Percentiles rank a stretch among this genome's conserved stretches.
Evolutionary conservation across 2,329 filamentous ascomycete species (phyloP).

Genomic region (Lachnellula cervina): DNA sequence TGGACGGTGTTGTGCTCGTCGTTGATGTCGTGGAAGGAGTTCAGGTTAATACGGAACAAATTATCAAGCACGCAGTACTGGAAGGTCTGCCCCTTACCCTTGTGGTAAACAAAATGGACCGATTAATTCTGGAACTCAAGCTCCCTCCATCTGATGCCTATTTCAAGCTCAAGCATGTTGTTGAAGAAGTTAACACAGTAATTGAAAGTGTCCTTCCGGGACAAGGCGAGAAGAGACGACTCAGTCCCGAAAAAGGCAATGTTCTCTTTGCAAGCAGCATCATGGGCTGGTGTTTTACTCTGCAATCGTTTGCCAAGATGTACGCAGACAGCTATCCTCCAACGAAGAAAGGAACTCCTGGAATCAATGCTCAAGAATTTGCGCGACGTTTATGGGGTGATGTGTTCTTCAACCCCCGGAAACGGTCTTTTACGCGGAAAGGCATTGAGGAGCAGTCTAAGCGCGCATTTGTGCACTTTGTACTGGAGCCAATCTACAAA

Average conservation of each 20-base stretch:
- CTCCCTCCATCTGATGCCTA: slow-evolving; percentile 93
- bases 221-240: slow-evolving; percentile 68
- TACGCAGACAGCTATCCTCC: slow-evolving; percentile 76
- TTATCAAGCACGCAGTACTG: slow-evolving; percentile 90
- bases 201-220: slow-evolving; percentile 86
- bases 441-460: slow-evolving; percentile 73
- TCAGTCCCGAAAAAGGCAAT: slow-evolving; percentile 96
- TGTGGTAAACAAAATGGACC: slow-evolving; percentile 96
- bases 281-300: slow-evolving; percentile 95
- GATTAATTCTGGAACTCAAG: slow-evolving; percentile 88
- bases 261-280: slow-evolving; percentile 92
- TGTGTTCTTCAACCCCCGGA: slow-evolving; percentile 89
- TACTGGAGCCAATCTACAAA: slow-evolving; percentile 97
- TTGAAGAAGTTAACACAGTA: slow-evolving; percentile 94
- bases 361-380: slow-evolving; percentile 78
- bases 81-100: slow-evolving; percentile 85
- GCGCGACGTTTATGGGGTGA: slow-evolving; percentile 88
- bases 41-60: slow-evolving; percentile 95
- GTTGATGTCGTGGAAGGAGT: slow-evolving; percentile 98
- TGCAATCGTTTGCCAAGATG: slow-evolving; percentile 93
- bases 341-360: slow-evolving; percentile 37
- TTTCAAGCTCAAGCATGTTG: slow-evolving; percentile 98
- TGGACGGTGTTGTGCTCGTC: slow-evolving; percentile 86
- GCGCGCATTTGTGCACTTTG: slow-evolving; percentile 88
- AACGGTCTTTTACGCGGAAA: slow-evolving; percentile 88